Conservation (phyloP, 345 rosid genomes). For the Mallotus nudiflorus region DNA sequence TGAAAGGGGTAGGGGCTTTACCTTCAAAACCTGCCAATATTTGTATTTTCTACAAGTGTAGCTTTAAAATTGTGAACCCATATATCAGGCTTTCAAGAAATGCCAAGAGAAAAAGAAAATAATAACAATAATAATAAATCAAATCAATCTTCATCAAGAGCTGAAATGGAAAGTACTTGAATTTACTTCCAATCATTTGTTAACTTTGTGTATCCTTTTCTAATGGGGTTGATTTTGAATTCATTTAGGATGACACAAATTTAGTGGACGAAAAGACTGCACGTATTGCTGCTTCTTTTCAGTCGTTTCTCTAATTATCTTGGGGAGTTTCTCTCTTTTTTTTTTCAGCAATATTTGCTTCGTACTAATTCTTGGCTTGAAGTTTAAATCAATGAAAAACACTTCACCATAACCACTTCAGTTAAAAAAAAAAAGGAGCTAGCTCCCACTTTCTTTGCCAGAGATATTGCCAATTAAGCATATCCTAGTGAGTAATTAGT, state of each 20-base stretch:
- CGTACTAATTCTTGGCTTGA: conserved; percentile 1
- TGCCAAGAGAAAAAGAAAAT: too few species aligned
- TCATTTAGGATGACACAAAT: neutral
- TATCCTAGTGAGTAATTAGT: too few species aligned
- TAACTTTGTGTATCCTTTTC: conserved; percentile 6
- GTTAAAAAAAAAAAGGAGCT: too few species aligned
- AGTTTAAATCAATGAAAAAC: neutral
- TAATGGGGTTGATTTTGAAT: neutral
- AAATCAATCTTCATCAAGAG: conserved; percentile 35
- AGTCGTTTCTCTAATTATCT: too few species aligned
- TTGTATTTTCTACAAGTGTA: conserved; percentile 20
- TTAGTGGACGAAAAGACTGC: conserved; percentile 23
- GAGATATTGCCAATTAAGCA: neutral
- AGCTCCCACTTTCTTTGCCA: too few species aligned
- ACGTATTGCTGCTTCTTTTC: conserved; percentile 16
- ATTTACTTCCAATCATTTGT: conserved; percentile 35
- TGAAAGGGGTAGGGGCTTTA: neutral
- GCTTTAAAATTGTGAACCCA: too few species aligned
- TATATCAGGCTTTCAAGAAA: neutral
- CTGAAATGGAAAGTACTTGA: neutral
- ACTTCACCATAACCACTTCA: neutral
- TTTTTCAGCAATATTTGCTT: neutral
- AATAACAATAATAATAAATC: conserved; percentile 16
- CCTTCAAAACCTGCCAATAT: conserved; percentile 27
- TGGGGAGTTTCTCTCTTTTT: too few species aligned